Conservation (phyloP, 805 yeast species). For the Zygosaccharomyces gambellarensis region DNA sequence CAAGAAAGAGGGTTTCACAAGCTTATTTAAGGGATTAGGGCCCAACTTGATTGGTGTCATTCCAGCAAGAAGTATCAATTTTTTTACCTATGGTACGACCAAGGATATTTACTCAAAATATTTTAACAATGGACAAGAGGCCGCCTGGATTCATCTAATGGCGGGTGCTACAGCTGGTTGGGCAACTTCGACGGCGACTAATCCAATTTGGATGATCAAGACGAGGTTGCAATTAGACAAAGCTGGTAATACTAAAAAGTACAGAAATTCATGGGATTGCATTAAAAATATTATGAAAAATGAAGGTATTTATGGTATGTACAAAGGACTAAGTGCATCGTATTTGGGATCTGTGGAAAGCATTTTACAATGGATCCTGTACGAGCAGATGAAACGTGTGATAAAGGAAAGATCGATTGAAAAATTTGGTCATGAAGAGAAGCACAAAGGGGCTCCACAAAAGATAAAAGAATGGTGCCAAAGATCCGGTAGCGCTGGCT, state of each 20-base stretch:
- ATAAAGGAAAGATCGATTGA: constrained; percentile 51
- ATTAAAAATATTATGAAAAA: constrained; percentile 56
- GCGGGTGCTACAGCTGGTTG: constrained; percentile 92
- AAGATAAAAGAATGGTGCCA: constrained; percentile 85
- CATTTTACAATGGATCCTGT: constrained; percentile 92
- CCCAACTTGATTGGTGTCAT: constrained; percentile 97
- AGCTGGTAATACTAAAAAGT: constrained; percentile 52
- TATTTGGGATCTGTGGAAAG: constrained; percentile 91
- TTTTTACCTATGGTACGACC: constrained; percentile 93
- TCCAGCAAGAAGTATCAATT: constrained; percentile 95
- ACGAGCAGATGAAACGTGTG: constrained; percentile 84
- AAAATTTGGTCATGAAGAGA: constrained; percentile 35
- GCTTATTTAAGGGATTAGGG: constrained; percentile 90
- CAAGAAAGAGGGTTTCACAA: constrained; percentile 71
- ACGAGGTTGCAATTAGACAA: constrained; percentile 91
- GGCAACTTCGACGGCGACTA: constrained; percentile 91
- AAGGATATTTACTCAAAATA: constrained; percentile 66
- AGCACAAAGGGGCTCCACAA: constrained; percentile 45
- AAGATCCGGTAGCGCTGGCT: constrained; percentile 95
- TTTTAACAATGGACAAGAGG: constrained; percentile 71
- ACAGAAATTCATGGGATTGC: constrained; percentile 85
- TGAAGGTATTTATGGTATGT: constrained; percentile 79
- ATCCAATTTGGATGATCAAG: constrained; percentile 96
- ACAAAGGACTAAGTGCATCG: constrained; percentile 90
- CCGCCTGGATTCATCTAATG: constrained; percentile 76